Percentiles rank a stretch among this genome's conserved stretches.
phyloP scores from a whole-genome alignment of 2,329 filamentous ascomycete genomes.

The Penicillium paneum region DNA sequence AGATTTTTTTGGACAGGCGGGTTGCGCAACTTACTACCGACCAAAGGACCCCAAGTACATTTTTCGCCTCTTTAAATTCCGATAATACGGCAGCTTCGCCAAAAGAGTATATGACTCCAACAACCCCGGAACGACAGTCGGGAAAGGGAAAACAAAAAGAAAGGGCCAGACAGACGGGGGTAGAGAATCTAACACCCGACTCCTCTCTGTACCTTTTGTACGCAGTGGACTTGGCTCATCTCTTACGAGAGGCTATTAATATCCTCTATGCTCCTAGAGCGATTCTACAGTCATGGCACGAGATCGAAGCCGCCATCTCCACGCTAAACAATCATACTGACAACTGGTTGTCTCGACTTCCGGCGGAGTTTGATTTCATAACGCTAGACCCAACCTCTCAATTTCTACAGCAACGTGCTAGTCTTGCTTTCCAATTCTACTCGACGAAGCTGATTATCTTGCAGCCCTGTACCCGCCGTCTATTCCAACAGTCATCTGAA shows the following conservation, averaged over 20 bases:
- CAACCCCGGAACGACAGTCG: slow-evolving; percentile 8
- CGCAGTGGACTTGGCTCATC: slow-evolving; percentile 36
- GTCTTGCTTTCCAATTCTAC: slow-evolving; percentile 43
- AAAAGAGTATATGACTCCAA: slow-evolving; percentile 10
- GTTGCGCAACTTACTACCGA: slow-evolving; percentile 35
- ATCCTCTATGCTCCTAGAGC: slow-evolving; percentile 39
- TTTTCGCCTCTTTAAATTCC: slow-evolving; percentile 25
- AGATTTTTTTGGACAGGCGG: slow-evolving; percentile 33
- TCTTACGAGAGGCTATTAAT: slow-evolving; percentile 38
- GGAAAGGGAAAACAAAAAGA: slow-evolving; percentile 17
- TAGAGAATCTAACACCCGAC: slow-evolving; percentile 35
- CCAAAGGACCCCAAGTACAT: slow-evolving; percentile 31
- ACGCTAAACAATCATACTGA: slow-evolving; percentile 36
- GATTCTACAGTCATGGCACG: slow-evolving; percentile 34
- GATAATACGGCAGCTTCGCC: not conserved
- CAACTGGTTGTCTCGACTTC: slow-evolving; percentile 39
- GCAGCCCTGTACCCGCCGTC: slow-evolving; percentile 43
- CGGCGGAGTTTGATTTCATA: slow-evolving; percentile 37
- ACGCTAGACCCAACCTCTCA: slow-evolving; percentile 23
- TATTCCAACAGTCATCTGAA: slow-evolving; percentile 30
- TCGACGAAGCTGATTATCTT: slow-evolving; percentile 44
- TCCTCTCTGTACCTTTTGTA: slow-evolving; percentile 41
- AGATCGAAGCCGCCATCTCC: slow-evolving; percentile 37
- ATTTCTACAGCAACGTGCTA: slow-evolving; percentile 34
- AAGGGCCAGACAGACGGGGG: slow-evolving; percentile 19